A percentile compares a stretch with the other conserved stretches of the same genome.
These are phyloP conservation scores for Spiraea crenata DNA, from an alignment of 331 rosid species.

Conservation along the genomic window DNA sequence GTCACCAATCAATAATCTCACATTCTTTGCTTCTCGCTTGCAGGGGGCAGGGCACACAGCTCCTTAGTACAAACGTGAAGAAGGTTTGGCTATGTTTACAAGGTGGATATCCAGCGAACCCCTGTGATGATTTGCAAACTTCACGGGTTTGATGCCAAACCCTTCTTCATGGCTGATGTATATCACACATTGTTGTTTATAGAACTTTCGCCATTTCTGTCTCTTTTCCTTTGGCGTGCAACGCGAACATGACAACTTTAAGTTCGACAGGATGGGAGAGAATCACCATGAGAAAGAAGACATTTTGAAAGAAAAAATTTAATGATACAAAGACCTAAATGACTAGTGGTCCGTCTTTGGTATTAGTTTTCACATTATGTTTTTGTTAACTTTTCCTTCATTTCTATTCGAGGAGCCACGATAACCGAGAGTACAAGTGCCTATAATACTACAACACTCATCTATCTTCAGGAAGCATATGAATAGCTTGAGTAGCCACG, in stretches of 20 bases:
- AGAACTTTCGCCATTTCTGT: too few relatives aligned
- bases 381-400: background rate
- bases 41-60: conserved; percentile 77
- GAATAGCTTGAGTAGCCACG: background rate
- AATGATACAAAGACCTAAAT: background rate
- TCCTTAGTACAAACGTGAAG: conserved; percentile 42
- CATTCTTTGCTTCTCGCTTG: too few relatives aligned
- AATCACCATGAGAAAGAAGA: background rate
- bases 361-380: background rate
- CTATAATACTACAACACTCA: background rate
- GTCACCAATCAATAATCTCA: too few relatives aligned
- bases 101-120: conserved; percentile 43
- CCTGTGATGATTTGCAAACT: conserved; percentile 20
- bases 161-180: background rate
- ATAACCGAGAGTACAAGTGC: background rate
- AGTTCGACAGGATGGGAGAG: background rate
- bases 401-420: background rate
- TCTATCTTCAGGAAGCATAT: conserved; percentile 1
- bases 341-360: background rate
- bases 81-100: conserved; percentile 41
- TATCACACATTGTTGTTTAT: too few relatives aligned
- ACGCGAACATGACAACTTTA: background rate
- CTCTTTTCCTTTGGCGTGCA: too few relatives aligned
- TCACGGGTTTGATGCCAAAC: background rate
- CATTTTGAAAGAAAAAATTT: background rate